Conservation (phyloP, 2,329 filamentous ascomycete species). For the Stenocarpella maydis region DNA sequence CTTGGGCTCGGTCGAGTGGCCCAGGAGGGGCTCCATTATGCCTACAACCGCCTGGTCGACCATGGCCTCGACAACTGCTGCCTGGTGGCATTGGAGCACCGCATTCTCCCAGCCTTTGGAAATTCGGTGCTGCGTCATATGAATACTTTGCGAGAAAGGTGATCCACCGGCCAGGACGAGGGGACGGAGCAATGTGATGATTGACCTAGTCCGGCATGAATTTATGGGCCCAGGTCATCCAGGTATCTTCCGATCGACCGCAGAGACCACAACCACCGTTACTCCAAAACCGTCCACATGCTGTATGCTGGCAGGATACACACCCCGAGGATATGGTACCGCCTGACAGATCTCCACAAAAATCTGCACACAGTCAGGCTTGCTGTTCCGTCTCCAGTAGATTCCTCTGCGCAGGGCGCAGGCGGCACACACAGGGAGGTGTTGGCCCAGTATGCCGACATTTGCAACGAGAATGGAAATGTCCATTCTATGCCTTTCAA, state of each 20-base stretch:
- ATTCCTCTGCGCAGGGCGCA: background rate
- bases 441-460: background rate
- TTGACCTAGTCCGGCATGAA: conserved; percentile 14
- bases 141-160: background rate
- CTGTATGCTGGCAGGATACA: background rate
- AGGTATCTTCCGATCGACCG: background rate
- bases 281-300: background rate
- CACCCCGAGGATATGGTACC: background rate
- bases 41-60: background rate
- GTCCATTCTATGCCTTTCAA: background rate
- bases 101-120: background rate
- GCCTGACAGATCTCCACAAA: background rate
- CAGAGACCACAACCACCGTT: background rate
- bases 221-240: conserved; percentile 17
- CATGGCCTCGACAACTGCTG: background rate
- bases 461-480: background rate
- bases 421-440: background rate
- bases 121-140: conserved; percentile 9
- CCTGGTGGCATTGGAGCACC: conserved; percentile 14
- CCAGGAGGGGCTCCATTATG: background rate
- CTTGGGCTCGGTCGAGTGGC: conserved; percentile 8
- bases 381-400: background rate
- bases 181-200: conserved; percentile 1
- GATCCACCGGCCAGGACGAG: conserved; percentile 5
- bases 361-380: background rate